Evolutionary conservation across 371 early-diverging fungal species (phyloP).

Genomic region (Mortierella sp.): DNA sequence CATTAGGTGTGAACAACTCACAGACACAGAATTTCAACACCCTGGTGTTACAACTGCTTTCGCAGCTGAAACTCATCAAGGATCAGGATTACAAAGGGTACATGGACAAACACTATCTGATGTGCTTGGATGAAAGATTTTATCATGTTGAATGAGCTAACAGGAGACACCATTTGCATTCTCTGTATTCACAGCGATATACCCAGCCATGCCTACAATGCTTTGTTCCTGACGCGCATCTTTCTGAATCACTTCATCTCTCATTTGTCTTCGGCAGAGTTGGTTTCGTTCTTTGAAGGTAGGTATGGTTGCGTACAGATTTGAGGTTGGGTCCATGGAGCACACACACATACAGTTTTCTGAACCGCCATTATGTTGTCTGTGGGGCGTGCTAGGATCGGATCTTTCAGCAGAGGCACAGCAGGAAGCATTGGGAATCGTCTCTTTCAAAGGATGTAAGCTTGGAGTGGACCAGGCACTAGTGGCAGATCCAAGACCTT

Average conservation of each 20-base stretch:
- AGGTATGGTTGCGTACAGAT: neutral
- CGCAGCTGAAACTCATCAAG: conserved; percentile 64
- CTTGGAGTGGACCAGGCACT: conserved; percentile 57
- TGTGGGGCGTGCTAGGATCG: conserved; percentile 18
- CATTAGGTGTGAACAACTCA: conserved; percentile 70
- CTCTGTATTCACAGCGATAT: conserved; percentile 54
- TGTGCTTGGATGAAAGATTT: neutral
- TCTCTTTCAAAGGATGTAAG: conserved; percentile 54
- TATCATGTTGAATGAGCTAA: neutral
- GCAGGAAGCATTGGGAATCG: conserved; percentile 46
- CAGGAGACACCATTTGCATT: neutral
- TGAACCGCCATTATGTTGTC: neutral
- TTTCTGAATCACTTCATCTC: conserved; percentile 76
- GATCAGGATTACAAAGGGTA: conserved; percentile 66
- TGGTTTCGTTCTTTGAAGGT: conserved; percentile 74
- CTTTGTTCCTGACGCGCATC: conserved; percentile 72
- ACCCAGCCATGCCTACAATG: conserved; percentile 73
- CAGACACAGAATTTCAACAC: conserved; percentile 76
- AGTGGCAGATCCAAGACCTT: conserved; percentile 55
- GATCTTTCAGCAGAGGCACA: conserved; percentile 46
- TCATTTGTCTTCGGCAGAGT: conserved; percentile 65
- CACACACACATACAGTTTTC: neutral
- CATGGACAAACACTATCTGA: neutral
- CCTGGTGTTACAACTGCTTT: conserved; percentile 68
- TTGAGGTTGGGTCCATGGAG: neutral